Conservation (phyloP, 2,329 filamentous ascomycete species). For the Diaporthe australafricana region DNA sequence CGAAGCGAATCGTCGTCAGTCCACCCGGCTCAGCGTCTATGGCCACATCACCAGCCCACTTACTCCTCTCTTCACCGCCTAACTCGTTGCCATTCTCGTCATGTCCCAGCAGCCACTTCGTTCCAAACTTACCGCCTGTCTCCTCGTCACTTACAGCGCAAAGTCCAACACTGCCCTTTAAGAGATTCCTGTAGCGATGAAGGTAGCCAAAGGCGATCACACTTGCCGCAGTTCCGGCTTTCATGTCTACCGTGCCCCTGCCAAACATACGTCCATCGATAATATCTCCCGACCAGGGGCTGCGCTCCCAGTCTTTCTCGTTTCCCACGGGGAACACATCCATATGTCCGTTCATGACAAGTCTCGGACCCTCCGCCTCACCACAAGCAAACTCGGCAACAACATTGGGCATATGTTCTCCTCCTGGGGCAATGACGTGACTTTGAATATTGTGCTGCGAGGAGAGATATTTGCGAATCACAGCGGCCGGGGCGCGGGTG, state of each 20-base stretch:
- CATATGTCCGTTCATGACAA: conserved; percentile 56
- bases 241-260: conserved; percentile 56
- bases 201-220: conserved; percentile 53
- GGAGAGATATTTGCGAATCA: conserved; percentile 46
- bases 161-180: conserved; percentile 43
- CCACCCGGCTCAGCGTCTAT: conserved; percentile 53
- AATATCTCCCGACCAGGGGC: conserved; percentile 52
- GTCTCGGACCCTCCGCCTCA: conserved; percentile 41
- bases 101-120: conserved; percentile 48
- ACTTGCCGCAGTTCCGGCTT: conserved; percentile 53
- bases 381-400: conserved; percentile 46
- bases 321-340: conserved; percentile 53
- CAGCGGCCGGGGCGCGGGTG: conserved; percentile 48
- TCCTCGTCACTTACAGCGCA: conserved; percentile 54
- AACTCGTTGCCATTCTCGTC: conserved; percentile 43
- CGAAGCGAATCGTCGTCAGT: conserved; percentile 51
- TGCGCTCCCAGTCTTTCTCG: conserved; percentile 47
- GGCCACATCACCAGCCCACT: conserved; percentile 52
- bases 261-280: conserved; percentile 49
- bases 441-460: conserved; percentile 39
- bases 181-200: conserved; percentile 38
- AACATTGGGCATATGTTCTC: conserved; percentile 47
- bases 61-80: conserved; percentile 43
- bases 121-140: conserved; percentile 52
- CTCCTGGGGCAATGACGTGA: conserved; percentile 45